Percentiles rank a stretch among this genome's conserved stretches.
These are phyloP conservation scores for Excoecaria cochinchinensis DNA, from an alignment of 345 rosid species.

Conservation along the genomic window DNA sequence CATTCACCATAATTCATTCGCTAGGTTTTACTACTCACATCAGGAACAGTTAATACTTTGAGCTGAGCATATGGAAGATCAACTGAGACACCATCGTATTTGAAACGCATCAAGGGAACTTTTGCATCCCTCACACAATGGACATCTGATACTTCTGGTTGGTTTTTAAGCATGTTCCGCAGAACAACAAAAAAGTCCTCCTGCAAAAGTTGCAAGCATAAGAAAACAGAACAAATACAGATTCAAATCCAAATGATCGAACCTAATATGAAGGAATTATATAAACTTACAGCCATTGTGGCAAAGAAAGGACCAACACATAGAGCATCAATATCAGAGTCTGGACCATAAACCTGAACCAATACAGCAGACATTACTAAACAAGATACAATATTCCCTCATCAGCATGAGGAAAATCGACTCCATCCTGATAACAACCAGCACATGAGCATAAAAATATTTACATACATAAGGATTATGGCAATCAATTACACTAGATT, in stretches of 20 bases:
- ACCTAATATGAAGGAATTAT: background rate
- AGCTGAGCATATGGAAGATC: slow-evolving; percentile 63
- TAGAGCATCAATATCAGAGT: slow-evolving; percentile 59
- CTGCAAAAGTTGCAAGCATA: slow-evolving; percentile 24
- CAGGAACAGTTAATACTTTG: slow-evolving; percentile 37
- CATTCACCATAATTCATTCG: background rate
- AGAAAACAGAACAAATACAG: background rate
- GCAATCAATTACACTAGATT: background rate
- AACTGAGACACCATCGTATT: slow-evolving; percentile 54
- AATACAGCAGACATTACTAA: background rate
- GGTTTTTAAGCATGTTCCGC: slow-evolving; percentile 44
- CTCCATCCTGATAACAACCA: background rate
- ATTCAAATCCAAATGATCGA: background rate
- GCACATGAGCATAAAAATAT: background rate
- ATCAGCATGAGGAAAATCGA: background rate
- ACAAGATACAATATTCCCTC: background rate
- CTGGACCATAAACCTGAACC: slow-evolving; percentile 52
- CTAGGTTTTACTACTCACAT: slow-evolving; percentile 33
- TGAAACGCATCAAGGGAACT: slow-evolving; percentile 54
- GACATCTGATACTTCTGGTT: slow-evolving; percentile 40
- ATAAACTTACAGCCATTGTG: slow-evolving; percentile 44
- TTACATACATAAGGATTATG: background rate
- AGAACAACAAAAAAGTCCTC: slow-evolving; percentile 56
- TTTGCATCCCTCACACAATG: slow-evolving; percentile 49
- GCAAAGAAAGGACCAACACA: slow-evolving; percentile 58